Conservation (phyloP, 2,329 filamentous ascomycete genomes). For the Scorias spongiosa region DNA sequence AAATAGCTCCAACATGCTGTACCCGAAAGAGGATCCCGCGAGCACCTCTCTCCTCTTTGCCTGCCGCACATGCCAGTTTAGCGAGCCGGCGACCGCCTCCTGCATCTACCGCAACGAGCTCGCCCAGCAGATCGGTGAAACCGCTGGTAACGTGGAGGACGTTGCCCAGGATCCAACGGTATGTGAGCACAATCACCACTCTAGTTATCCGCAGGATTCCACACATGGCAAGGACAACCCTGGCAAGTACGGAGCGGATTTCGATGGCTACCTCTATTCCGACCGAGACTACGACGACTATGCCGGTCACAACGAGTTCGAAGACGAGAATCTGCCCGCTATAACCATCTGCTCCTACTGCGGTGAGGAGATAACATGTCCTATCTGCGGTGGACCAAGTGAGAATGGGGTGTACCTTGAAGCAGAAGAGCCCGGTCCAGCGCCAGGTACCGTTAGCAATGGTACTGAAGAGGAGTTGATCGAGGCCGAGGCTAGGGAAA, state of each 20-base stretch:
- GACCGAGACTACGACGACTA: constrained; percentile 8
- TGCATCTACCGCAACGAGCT: constrained; percentile 95
- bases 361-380: constrained; percentile 41
- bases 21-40: constrained; percentile 83
- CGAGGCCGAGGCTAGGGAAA: constrained; percentile 16
- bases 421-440: constrained; percentile 18
- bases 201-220: constrained; percentile 3
- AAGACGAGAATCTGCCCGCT: constrained; percentile 6
- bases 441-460: constrained; percentile 15
- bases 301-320: constrained; percentile 10
- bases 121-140: constrained; percentile 82
- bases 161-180: constrained; percentile 97
- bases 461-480: constrained; percentile 14
- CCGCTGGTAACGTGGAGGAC: constrained; percentile 92
- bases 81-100: constrained; percentile 62
- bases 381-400: constrained; percentile 33
- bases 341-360: constrained; percentile 43
- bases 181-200: constrained; percentile 36
- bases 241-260: not conserved
- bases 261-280: constrained; percentile 2
- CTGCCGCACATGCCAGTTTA: constrained; percentile 89
- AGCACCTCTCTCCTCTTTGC: constrained; percentile 81
- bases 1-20: constrained; percentile 79
- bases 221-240: constrained; percentile 7
- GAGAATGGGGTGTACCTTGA: constrained; percentile 30